Conservation (phyloP, 2,329 filamentous ascomycete genomes). For the Xylaria sp. region DNA sequence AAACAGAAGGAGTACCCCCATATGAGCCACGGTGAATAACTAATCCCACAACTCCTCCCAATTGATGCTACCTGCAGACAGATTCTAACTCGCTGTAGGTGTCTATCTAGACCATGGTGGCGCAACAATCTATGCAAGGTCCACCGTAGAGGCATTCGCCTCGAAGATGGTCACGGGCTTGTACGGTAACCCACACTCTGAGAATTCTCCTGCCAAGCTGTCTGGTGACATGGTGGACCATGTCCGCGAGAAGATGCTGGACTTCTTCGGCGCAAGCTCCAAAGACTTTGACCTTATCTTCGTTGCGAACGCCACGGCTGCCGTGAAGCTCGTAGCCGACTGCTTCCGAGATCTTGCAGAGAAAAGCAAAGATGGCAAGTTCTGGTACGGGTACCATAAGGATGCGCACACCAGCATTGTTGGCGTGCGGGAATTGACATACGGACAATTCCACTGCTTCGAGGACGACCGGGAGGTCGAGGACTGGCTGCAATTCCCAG, state of each 20-base stretch:
- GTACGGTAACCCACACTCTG: conserved; percentile 66
- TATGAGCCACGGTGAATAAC: conserved; percentile 37
- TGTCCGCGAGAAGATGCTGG: conserved; percentile 47
- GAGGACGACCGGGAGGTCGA: conserved; percentile 48
- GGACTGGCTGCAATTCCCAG: conserved; percentile 36
- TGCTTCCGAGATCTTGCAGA: conserved; percentile 49
- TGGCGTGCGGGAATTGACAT: conserved; percentile 62
- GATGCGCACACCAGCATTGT: conserved; percentile 61
- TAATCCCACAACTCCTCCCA: too few species aligned
- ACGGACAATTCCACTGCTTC: conserved; percentile 53
- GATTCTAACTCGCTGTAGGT: conserved; percentile 26
- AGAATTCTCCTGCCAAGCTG: conserved; percentile 53
- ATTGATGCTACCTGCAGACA: background rate
- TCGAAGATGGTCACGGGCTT: conserved; percentile 50
- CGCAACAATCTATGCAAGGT: conserved; percentile 53
- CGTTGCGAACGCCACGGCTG: conserved; percentile 86
- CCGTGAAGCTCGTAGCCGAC: conserved; percentile 66
- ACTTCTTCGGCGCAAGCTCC: conserved; percentile 54
- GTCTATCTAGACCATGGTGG: conserved; percentile 56
- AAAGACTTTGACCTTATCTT: conserved; percentile 65
- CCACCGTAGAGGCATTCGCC: conserved; percentile 52
- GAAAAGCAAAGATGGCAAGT: conserved; percentile 40
- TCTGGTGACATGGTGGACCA: conserved; percentile 54
- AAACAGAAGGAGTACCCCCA: conserved; percentile 38
- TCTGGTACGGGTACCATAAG: conserved; percentile 57